A percentile compares a stretch with the other conserved stretches of the same genome.
Conservation (phyloP, 2,329 filamentous ascomycete species). For the Coniochaeta sp. region DNA sequence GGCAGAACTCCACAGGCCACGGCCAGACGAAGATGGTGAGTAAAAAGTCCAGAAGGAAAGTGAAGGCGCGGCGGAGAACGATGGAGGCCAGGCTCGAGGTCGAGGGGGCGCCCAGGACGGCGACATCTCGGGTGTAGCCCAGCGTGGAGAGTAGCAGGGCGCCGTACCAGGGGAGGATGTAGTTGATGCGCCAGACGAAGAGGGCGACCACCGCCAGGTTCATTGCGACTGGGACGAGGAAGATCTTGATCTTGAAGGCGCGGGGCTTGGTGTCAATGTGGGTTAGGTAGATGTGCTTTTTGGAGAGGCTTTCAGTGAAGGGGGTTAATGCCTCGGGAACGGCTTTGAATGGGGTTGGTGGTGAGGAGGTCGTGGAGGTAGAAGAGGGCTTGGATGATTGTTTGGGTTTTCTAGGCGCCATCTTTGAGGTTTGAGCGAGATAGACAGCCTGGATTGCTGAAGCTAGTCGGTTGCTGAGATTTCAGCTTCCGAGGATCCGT, state of each 20-base stretch:
- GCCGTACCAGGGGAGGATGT: constrained; percentile 67
- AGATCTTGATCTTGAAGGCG: constrained; percentile 74
- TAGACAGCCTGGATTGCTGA: background rate
- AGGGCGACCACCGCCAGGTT: constrained; percentile 60
- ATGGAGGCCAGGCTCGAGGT: constrained; percentile 50
- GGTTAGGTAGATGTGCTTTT: constrained; percentile 69
- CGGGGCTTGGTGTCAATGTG: constrained; percentile 69
- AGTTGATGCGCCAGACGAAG: constrained; percentile 61
- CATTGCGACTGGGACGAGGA: constrained; percentile 68
- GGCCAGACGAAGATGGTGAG: constrained; percentile 61
- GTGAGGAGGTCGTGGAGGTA: background rate
- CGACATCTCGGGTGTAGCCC: constrained; percentile 58
- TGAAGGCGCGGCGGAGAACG: constrained; percentile 50
- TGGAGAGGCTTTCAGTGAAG: constrained; percentile 59
- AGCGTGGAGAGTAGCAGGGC: constrained; percentile 55
- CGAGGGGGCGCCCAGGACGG: constrained; percentile 31
- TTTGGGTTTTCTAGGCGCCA: background rate
- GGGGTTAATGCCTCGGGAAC: constrained; percentile 55
- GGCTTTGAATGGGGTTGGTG: constrained; percentile 52
- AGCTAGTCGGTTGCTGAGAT: background rate
- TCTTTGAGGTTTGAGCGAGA: background rate
- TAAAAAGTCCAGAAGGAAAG: constrained; percentile 67
- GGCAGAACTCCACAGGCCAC: constrained; percentile 67
- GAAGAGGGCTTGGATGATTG: background rate
- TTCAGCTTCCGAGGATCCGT: background rate